Percentiles rank a stretch among this genome's conserved stretches.
Conservation (phyloP, 1,139 yeast species). For the Williopsis jadinii region DNA sequence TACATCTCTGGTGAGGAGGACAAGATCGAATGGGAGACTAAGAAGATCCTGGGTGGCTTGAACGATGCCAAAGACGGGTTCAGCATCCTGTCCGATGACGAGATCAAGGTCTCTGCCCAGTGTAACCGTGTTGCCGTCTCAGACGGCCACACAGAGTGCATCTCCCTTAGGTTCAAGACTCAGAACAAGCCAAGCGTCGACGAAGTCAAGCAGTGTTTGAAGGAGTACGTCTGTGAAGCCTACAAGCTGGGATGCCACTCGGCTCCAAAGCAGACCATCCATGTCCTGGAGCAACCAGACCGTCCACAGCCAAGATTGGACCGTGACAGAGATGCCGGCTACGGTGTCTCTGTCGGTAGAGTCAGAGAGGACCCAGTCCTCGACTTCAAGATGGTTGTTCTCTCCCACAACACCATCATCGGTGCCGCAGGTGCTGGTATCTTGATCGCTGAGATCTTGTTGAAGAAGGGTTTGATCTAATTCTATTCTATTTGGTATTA, state of each 20-base stretch:
- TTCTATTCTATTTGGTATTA: background rate
- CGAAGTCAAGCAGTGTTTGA: slow-evolving; percentile 61
- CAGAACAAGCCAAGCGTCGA: slow-evolving; percentile 83
- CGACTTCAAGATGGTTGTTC: slow-evolving; percentile 91
- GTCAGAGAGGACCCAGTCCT: slow-evolving; percentile 87
- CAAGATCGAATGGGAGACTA: slow-evolving; percentile 97
- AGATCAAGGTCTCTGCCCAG: slow-evolving; percentile 86
- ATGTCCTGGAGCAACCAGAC: slow-evolving; percentile 82
- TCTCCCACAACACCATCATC: slow-evolving; percentile 92
- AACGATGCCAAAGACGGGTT: slow-evolving; percentile 46
- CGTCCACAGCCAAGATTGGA: slow-evolving; percentile 98
- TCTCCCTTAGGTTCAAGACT: slow-evolving; percentile 74
- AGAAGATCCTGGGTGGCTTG: slow-evolving; percentile 76
- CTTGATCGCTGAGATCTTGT: slow-evolving; percentile 84
- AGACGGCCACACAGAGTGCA: slow-evolving; percentile 97
- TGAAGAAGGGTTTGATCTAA: slow-evolving; percentile 69
- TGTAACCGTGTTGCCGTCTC: slow-evolving; percentile 96
- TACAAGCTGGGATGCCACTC: slow-evolving; percentile 71
- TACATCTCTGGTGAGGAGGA: slow-evolving; percentile 97
- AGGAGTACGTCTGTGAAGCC: slow-evolving; percentile 83
- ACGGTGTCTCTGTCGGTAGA: slow-evolving; percentile 93
- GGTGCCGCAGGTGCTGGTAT: slow-evolving; percentile 99
- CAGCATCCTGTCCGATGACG: slow-evolving; percentile 56
- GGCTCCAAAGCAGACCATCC: slow-evolving; percentile 90
- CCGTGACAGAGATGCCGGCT: slow-evolving; percentile 92